Evolutionary conservation across 257 asterid genomes (phyloP).

Genomic region (Lavandula angustifolia): DNA sequence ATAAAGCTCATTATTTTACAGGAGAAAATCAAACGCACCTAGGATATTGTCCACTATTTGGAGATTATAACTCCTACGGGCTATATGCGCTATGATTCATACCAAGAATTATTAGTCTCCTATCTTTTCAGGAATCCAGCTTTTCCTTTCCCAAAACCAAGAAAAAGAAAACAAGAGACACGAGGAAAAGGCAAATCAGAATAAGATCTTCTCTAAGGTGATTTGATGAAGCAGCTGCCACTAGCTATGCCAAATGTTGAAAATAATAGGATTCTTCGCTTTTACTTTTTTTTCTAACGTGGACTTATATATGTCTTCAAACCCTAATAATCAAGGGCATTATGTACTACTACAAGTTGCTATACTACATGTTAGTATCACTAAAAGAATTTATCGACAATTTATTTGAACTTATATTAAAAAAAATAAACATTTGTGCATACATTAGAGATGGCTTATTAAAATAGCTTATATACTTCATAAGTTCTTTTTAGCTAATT

Average conservation of each 20-base stretch:
- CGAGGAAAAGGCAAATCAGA: constrained; percentile 27
- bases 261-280: constrained; percentile 16
- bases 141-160: constrained; percentile 21
- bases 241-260: constrained; percentile 24
- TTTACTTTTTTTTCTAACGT: not conserved
- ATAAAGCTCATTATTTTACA: not conserved
- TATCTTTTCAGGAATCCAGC: constrained; percentile 19
- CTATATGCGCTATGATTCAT: not conserved
- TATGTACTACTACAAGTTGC: too few relatives aligned
- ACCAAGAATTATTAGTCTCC: constrained; percentile 4
- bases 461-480: too few relatives aligned
- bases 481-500: too few relatives aligned
- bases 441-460: too few relatives aligned
- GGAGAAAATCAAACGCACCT: not conserved
- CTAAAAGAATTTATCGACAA: too few relatives aligned
- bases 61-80: not conserved
- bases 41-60: not conserved
- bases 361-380: too few relatives aligned
- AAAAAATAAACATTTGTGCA: too few relatives aligned
- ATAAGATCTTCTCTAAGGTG: constrained; percentile 27
- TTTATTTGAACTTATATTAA: too few relatives aligned
- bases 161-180: constrained; percentile 13
- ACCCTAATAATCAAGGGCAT: too few relatives aligned
- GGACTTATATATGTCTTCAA: not conserved
- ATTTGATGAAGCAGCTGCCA: constrained; percentile 29